Evolutionary conservation across 2,329 filamentous ascomycete species (phyloP).

Genomic region (Blumeria hordei): DNA sequence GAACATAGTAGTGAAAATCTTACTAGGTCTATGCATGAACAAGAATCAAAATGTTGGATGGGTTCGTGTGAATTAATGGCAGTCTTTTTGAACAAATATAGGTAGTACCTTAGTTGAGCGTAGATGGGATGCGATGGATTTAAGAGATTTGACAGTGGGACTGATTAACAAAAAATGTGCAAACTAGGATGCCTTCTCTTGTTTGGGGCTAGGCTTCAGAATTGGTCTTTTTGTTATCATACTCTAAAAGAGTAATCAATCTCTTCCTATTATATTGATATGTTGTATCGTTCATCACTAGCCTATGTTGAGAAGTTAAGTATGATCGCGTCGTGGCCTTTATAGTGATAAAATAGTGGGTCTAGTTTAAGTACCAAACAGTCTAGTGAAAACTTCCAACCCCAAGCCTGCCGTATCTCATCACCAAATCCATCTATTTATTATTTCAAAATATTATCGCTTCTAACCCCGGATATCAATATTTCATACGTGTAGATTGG

Average conservation of each 20-base stretch:
- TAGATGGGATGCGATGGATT: too few species aligned
- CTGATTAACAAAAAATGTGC: neutral
- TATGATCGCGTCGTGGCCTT: neutral
- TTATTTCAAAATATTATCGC: neutral
- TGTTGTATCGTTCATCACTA: slow-evolving; percentile 33
- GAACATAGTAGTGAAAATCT: too few species aligned
- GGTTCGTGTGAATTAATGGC: too few species aligned
- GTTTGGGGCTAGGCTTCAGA: slow-evolving; percentile 28
- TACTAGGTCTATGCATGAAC: too few species aligned
- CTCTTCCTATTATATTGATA: slow-evolving; percentile 44
- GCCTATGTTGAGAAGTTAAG: slow-evolving; percentile 18
- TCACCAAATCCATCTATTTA: neutral
- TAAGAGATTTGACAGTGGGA: too few species aligned
- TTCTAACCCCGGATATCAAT: neutral
- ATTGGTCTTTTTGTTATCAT: slow-evolving; percentile 34
- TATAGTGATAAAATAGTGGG: neutral
- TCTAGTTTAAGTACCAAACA: neutral
- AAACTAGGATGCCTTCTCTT: neutral
- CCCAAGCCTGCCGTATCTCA: neutral
- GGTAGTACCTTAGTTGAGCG: too few species aligned
- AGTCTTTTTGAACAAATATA: too few species aligned
- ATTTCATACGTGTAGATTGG: neutral
- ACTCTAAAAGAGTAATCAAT: slow-evolving; percentile 27
- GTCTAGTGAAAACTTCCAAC: neutral
- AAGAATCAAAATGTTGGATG: too few species aligned